Conservation (phyloP, 1,284 basidiomycete genomes). For the Vanrija pseudolonga region DNA sequence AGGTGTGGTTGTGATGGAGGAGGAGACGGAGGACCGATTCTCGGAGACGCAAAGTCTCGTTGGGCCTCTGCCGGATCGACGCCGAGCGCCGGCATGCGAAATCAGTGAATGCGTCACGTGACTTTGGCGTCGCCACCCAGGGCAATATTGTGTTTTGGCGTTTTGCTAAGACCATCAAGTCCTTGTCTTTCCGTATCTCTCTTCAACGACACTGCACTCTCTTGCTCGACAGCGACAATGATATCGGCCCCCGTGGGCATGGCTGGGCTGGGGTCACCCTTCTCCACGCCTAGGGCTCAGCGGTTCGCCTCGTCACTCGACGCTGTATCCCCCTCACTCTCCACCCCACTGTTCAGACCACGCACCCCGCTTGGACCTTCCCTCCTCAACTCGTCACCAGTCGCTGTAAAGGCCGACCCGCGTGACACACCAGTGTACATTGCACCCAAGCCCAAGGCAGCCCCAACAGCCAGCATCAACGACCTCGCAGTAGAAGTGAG, state of each 20-base stretch:
- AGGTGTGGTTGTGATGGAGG: not conserved
- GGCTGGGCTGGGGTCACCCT: no score
- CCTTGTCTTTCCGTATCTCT: no score
- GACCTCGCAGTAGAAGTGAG: constrained; percentile 29
- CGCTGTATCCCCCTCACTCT: no score
- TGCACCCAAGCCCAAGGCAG: not conserved
- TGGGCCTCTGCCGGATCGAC: not conserved
- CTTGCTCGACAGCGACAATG: no score
- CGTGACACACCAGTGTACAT: not conserved
- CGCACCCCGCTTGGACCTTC: not conserved
- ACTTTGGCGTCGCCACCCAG: not conserved
- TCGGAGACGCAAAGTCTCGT: no score
- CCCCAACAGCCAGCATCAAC: constrained; percentile 6
- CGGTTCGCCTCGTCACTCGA: no score
- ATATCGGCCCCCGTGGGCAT: no score
- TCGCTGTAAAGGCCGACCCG: not conserved
- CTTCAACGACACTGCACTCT: no score
- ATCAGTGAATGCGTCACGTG: no score
- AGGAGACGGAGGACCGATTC: not conserved
- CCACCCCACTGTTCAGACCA: not conserved
- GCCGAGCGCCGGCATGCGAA: not conserved
- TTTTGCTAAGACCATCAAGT: no score
- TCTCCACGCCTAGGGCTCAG: no score
- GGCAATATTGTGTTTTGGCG: no score
- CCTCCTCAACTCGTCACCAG: not conserved